Evolutionary conservation across 2,329 filamentous ascomycete species (phyloP).

Genomic region (Huntiella moniliformis): DNA sequence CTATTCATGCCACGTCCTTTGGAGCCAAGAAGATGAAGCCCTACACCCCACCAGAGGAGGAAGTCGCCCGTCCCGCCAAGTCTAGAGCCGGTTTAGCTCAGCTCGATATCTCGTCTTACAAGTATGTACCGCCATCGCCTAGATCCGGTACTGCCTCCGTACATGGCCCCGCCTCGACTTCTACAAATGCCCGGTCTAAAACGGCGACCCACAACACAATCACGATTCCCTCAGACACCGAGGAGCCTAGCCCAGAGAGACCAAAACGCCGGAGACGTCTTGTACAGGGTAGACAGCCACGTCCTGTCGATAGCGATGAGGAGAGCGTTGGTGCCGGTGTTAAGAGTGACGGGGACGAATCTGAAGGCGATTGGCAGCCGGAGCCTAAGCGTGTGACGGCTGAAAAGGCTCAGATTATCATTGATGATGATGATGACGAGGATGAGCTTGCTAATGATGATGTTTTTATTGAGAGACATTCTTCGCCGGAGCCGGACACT

Average conservation of each 20-base stretch:
- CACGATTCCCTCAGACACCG: no score
- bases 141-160: constrained; percentile 3
- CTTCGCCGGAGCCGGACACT: constrained; percentile 13
- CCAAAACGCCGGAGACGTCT: constrained; percentile 5
- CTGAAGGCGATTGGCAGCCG: neutral
- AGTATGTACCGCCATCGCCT: constrained; percentile 9
- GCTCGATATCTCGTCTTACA: constrained; percentile 8
- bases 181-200: no score
- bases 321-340: no score
- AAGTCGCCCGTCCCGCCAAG: constrained; percentile 2
- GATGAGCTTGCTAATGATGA: constrained; percentile 24
- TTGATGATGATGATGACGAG: constrained; percentile 20
- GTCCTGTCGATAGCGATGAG: constrained; percentile 7
- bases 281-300: constrained; percentile 13
- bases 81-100: constrained; percentile 2
- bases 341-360: constrained; percentile 2
- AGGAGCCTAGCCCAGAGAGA: no score
- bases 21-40: constrained; percentile 10
- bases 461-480: constrained; percentile 11
- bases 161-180: neutral
- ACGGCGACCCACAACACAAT: no score
- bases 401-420: constrained; percentile 1
- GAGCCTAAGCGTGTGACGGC: no score
- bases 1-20: constrained; percentile 43
- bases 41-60: no score